Evolutionary conservation across 2,329 filamentous ascomycete species (phyloP).

Genomic region (Metarhizium album): DNA sequence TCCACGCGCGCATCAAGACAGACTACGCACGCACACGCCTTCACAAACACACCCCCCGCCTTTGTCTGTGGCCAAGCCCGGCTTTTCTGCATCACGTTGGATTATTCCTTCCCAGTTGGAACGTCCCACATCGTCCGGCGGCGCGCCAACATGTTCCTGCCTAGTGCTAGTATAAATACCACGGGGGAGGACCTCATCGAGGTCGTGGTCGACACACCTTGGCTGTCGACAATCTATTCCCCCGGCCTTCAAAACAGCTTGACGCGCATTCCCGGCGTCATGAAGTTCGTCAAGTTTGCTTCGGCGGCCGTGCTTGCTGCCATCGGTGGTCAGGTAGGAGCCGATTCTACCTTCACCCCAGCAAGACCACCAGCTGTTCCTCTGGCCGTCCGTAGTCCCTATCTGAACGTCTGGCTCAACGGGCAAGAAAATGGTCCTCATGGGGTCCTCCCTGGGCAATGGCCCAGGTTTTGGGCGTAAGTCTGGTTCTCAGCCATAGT

Average conservation of each 20-base stretch:
- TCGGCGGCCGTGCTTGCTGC: conserved; percentile 11
- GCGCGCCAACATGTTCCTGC: conserved; percentile 5
- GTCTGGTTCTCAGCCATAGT: conserved; percentile 15
- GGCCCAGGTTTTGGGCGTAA: conserved; percentile 60
- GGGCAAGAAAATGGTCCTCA: conserved; percentile 52
- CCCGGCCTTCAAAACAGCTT: conserved; percentile 5
- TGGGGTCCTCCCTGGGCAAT: conserved; percentile 57
- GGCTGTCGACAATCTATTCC: background rate
- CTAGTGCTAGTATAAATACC: conserved; percentile 10
- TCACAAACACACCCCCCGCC: background rate
- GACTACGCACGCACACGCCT: background rate
- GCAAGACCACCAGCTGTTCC: conserved; percentile 58
- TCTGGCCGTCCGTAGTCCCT: conserved; percentile 64
- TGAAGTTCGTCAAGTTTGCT: conserved; percentile 13
- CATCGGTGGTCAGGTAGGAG: conserved; percentile 9
- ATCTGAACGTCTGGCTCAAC: conserved; percentile 59
- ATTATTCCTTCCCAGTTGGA: background rate
- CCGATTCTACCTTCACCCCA: conserved; percentile 47
- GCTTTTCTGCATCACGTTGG: background rate
- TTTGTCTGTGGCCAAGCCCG: background rate
- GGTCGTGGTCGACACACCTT: conserved; percentile 3
- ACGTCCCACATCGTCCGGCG: background rate
- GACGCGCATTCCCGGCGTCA: conserved; percentile 5
- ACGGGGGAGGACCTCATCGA: conserved; percentile 4
- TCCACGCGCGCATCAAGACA: background rate